A percentile compares a stretch with the other conserved stretches of the same genome.
These are phyloP conservation scores for Proliferodiscus dingleyae DNA, from an alignment of 2,329 filamentous ascomycete genomes.

Conservation along the genomic window DNA sequence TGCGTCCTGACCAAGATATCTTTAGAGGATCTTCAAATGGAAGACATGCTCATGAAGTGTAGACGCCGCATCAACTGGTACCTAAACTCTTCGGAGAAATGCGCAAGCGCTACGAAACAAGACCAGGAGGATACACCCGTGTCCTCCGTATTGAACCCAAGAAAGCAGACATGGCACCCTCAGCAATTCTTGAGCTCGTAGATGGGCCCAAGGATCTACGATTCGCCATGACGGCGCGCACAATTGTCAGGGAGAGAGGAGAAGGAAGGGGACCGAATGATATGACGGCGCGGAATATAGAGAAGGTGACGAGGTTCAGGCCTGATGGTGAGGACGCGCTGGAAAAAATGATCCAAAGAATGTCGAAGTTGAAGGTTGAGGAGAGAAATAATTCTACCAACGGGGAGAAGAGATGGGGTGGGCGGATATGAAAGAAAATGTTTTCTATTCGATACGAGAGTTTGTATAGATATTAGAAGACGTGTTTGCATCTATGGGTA, in stretches of 20 bases:
- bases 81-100: slow-evolving; percentile 87
- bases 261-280: slow-evolving; percentile 58
- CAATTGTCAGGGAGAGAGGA: slow-evolving; percentile 61
- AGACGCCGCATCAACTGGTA: slow-evolving; percentile 66
- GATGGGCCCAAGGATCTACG: slow-evolving; percentile 92
- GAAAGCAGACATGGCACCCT: slow-evolving; percentile 80
- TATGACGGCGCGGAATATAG: slow-evolving; percentile 71
- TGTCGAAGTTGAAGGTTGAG: slow-evolving; percentile 33
- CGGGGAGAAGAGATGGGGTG: slow-evolving; percentile 31
- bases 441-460: slow-evolving; percentile 1
- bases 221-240: slow-evolving; percentile 87
- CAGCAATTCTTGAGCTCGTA: slow-evolving; percentile 89
- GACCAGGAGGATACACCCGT: slow-evolving; percentile 91
- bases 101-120: slow-evolving; percentile 68
- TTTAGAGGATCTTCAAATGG: not conserved
- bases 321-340: slow-evolving; percentile 61
- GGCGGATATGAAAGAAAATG: slow-evolving; percentile 12
- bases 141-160: slow-evolving; percentile 87
- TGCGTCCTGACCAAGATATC: slow-evolving; percentile 44
- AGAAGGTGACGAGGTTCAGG: slow-evolving; percentile 77
- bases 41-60: slow-evolving; percentile 4
- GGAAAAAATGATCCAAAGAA: slow-evolving; percentile 54
- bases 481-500: slow-evolving; percentile 15
- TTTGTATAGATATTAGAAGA: slow-evolving; percentile 5
- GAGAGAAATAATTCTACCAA: slow-evolving; percentile 27